A percentile compares a stretch with the other conserved stretches of the same genome.
Conservation (phyloP, 1,284 basidiomycete species). For the Ustilago nuda region DNA sequence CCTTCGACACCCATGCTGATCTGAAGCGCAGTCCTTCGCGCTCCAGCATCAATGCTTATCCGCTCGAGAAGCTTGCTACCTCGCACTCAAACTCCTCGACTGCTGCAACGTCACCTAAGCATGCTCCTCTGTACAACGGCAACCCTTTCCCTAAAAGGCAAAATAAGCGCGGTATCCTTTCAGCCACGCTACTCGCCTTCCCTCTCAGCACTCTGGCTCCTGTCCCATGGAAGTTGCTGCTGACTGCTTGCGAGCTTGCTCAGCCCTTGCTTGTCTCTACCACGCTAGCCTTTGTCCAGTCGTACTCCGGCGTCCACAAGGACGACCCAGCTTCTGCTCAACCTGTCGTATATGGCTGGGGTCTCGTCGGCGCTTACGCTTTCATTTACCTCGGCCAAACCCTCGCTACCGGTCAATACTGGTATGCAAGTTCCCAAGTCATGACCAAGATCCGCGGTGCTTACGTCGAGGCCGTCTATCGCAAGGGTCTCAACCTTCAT, state of each 20-base stretch:
- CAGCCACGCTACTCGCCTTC: conserved; percentile 45
- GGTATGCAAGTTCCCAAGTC: conserved; percentile 45
- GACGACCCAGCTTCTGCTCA: conserved; percentile 27
- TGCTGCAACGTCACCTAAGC: neutral
- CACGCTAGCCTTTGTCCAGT: conserved; percentile 59
- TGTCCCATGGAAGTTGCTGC: conserved; percentile 49
- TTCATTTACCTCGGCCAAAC: conserved; percentile 57
- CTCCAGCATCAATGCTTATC: conserved; percentile 23
- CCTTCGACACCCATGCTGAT: neutral
- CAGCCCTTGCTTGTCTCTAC: conserved; percentile 58
- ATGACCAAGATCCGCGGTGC: conserved; percentile 56
- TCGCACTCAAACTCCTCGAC: neutral
- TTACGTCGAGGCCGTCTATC: conserved; percentile 59
- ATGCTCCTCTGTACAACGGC: conserved; percentile 3
- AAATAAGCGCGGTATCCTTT: conserved; percentile 31
- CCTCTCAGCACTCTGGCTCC: conserved; percentile 49
- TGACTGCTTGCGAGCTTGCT: conserved; percentile 46
- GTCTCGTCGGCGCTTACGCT: conserved; percentile 61
- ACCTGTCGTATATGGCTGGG: conserved; percentile 60
- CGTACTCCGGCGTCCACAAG: conserved; percentile 19
- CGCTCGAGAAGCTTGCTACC: conserved; percentile 28
- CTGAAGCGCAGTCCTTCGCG: conserved; percentile 19
- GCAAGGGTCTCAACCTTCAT: conserved; percentile 60
- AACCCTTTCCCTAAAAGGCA: conserved; percentile 25
- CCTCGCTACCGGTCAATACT: conserved; percentile 52